Evolutionary conservation across 2,329 filamentous ascomycete species (phyloP).

Genomic region (Colletotrichum euphorbiae): DNA sequence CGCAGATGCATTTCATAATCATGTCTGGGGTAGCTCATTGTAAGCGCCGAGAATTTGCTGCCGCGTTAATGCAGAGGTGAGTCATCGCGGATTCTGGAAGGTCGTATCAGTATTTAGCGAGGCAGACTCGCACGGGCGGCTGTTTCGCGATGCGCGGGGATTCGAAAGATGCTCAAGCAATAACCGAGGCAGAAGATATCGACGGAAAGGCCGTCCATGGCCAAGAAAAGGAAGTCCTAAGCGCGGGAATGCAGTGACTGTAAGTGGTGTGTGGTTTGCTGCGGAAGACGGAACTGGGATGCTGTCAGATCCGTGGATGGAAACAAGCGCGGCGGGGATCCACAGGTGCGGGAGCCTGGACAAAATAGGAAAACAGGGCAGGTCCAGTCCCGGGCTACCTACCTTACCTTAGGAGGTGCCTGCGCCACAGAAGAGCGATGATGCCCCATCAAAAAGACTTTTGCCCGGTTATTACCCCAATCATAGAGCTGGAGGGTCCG

Average conservation of each 20-base stretch:
- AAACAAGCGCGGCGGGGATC: conserved; percentile 5
- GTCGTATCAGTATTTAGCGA: conserved; percentile 22
- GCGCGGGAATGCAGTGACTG: background rate
- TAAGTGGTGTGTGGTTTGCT: conserved; percentile 30
- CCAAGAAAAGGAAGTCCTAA: background rate
- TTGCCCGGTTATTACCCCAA: conserved; percentile 4
- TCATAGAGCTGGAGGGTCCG: background rate
- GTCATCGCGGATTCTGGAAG: background rate
- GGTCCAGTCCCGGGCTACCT: background rate
- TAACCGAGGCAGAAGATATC: background rate
- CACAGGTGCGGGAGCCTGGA: conserved; percentile 9
- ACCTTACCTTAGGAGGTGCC: background rate
- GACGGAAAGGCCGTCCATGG: conserved; percentile 12
- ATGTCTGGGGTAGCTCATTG: background rate
- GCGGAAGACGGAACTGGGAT: background rate
- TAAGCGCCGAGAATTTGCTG: background rate
- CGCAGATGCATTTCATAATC: background rate
- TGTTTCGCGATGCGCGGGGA: background rate
- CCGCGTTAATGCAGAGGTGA: background rate
- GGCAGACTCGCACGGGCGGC: conserved; percentile 26
- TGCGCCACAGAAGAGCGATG: conserved; percentile 9
- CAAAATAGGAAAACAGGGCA: conserved; percentile 1
- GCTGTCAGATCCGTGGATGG: background rate
- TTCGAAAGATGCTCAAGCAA: background rate
- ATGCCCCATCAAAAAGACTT: conserved; percentile 19